Evolutionary conservation across 2,329 filamentous ascomycete species (phyloP).

Genomic region (Sporothrix luriei): DNA sequence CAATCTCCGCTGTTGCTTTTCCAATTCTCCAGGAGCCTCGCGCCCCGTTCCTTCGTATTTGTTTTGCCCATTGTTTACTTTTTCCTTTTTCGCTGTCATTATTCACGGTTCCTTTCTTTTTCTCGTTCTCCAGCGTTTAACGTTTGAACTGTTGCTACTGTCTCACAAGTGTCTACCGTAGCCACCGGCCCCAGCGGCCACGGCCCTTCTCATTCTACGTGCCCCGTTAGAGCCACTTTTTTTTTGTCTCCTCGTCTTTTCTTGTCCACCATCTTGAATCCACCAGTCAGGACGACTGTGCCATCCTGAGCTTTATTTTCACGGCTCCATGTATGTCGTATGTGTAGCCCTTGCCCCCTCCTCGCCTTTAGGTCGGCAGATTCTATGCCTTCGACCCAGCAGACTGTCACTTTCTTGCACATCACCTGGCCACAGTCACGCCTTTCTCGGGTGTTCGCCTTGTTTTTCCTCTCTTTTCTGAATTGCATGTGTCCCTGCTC

Average conservation of each 20-base stretch:
- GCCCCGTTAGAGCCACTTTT: neutral
- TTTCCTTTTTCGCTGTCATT: neutral
- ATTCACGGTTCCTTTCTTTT: slow-evolving; percentile 19
- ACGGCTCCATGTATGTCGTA: slow-evolving; percentile 7
- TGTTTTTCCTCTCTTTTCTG: neutral
- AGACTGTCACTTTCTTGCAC: slow-evolving; percentile 15
- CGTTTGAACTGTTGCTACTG: slow-evolving; percentile 13
- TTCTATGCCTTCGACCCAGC: neutral
- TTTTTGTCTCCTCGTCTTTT: neutral
- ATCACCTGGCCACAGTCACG: slow-evolving; percentile 20
- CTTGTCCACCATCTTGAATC: neutral
- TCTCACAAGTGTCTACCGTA: neutral
- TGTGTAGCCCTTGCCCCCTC: neutral
- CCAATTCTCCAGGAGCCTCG: slow-evolving; percentile 1
- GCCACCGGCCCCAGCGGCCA: neutral
- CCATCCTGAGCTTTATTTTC: slow-evolving; percentile 3
- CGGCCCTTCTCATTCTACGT: neutral
- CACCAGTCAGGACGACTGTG: neutral
- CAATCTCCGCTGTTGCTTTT: neutral
- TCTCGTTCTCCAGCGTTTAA: slow-evolving; percentile 23
- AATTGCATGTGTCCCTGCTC: neutral
- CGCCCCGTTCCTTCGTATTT: neutral
- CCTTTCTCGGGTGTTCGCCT: neutral
- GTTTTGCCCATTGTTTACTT: neutral
- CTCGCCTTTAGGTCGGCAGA: neutral